These are phyloP conservation scores for Hemisphaericaspora nanyangensis DNA, from an alignment of 805 yeast genomes.

Conservation along the genomic window DNA sequence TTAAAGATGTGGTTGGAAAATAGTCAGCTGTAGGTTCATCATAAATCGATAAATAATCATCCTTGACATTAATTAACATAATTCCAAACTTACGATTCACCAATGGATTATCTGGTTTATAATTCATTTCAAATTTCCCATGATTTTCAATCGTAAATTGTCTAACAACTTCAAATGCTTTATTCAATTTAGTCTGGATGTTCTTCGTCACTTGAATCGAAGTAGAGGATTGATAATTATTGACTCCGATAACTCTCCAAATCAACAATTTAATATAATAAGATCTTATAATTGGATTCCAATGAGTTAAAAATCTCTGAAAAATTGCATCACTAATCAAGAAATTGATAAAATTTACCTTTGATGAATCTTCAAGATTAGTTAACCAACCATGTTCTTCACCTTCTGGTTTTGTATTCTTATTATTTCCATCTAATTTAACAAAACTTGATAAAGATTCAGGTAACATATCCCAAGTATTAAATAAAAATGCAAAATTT, in stretches of 20 bases:
- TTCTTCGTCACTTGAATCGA: slow-evolving; percentile 26
- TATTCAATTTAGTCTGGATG: slow-evolving; percentile 27
- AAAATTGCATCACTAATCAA: slow-evolving; percentile 49
- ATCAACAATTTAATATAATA: slow-evolving; percentile 63
- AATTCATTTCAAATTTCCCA: slow-evolving; percentile 16
- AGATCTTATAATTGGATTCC: slow-evolving; percentile 73
- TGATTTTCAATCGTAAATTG: slow-evolving; percentile 24
- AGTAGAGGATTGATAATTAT: slow-evolving; percentile 33
- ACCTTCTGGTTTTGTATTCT: background rate
- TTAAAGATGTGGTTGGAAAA: slow-evolving; percentile 6
- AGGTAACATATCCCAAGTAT: slow-evolving; percentile 71
- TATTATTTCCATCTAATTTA: slow-evolving; percentile 2
- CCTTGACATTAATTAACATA: slow-evolving; percentile 26
- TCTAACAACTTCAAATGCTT: slow-evolving; percentile 22
- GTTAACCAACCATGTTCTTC: slow-evolving; percentile 34
- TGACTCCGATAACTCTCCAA: slow-evolving; percentile 56
- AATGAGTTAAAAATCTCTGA: slow-evolving; percentile 63
- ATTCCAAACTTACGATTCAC: slow-evolving; percentile 50
- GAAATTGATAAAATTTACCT: slow-evolving; percentile 52
- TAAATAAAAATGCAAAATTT: slow-evolving; percentile 62
- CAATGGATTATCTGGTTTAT: slow-evolving; percentile 35
- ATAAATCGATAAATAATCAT: slow-evolving; percentile 15
- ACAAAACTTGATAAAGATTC: slow-evolving; percentile 17
- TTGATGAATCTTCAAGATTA: slow-evolving; percentile 36
- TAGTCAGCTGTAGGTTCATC: slow-evolving; percentile 8